These are phyloP conservation scores for Ochromonas danica DNA, from an alignment of 108 stramenopile species.

Conservation along the genomic window DNA sequence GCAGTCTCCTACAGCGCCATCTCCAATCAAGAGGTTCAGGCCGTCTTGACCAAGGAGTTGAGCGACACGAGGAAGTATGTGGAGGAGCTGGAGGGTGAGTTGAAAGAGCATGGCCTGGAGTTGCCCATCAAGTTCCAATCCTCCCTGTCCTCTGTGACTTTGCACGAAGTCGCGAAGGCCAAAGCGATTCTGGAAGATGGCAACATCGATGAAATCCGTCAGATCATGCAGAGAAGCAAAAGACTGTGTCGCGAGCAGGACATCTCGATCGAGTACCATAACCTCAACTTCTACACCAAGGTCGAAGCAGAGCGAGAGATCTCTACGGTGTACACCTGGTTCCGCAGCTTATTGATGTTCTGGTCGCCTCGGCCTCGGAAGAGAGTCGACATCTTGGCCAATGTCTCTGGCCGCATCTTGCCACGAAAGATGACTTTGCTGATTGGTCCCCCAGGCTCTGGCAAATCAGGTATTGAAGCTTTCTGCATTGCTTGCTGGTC, in stretches of 20 bases:
- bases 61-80: not conserved
- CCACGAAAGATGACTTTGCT: constrained; percentile 75
- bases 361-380: not conserved
- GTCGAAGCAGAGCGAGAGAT: not conserved
- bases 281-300: not conserved
- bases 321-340: not conserved
- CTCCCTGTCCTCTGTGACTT: not conserved
- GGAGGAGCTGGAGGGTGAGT: not conserved
- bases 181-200: constrained; percentile 14
- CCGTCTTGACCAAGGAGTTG: not conserved
- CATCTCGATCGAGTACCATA: not conserved
- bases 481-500: not conserved
- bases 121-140: not conserved
- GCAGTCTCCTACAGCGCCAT: no score
- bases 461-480: constrained; percentile 64
- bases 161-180: not conserved
- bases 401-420: constrained; percentile 6
- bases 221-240: not conserved
- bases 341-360: not conserved
- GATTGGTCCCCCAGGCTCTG: constrained; percentile 72
- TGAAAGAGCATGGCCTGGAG: not conserved
- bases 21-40: not conserved
- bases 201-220: not conserved
- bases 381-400: not conserved
- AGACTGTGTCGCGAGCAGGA: not conserved